phyloP scores from a whole-genome alignment of 495 filamentous ascomycete genomes.

The Ascobolus immersus region DNA sequence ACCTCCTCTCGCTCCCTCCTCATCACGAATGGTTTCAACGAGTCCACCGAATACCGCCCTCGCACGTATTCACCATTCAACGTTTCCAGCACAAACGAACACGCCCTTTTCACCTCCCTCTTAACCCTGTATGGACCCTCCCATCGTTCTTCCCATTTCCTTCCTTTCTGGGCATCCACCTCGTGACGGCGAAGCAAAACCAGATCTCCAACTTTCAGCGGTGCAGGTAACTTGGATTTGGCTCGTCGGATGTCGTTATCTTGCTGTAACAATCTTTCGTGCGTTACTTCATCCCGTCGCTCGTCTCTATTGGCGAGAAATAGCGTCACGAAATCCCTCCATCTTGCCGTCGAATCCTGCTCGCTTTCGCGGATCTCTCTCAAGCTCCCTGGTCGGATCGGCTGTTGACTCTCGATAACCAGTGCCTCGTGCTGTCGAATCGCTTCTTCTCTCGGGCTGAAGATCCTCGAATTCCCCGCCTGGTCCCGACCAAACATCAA shows the following conservation, averaged over 20 bases:
- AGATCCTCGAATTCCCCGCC: not conserved
- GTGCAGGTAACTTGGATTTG: no score
- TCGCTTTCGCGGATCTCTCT: not conserved
- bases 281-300: not conserved
- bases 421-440: no score
- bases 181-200: conserved; percentile 1
- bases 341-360: not conserved
- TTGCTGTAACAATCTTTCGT: not conserved
- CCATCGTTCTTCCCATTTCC: conserved; percentile 3
- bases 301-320: not conserved
- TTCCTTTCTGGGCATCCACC: conserved; percentile 1
- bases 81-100: no score
- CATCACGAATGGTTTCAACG: no score
- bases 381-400: no score
- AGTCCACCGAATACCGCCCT: no score
- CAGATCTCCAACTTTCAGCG: not conserved
- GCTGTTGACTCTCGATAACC: no score
- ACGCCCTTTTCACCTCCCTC: no score
- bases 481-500: conserved; percentile 1
- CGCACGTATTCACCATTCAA: no score
- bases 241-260: not conserved
- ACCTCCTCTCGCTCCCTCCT: no score
- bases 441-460: not conserved
- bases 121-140: conserved; percentile 4
- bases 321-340: not conserved